phyloP scores from a whole-genome alignment of 306 rosid genomes.

The Boehmeria nivea region DNA sequence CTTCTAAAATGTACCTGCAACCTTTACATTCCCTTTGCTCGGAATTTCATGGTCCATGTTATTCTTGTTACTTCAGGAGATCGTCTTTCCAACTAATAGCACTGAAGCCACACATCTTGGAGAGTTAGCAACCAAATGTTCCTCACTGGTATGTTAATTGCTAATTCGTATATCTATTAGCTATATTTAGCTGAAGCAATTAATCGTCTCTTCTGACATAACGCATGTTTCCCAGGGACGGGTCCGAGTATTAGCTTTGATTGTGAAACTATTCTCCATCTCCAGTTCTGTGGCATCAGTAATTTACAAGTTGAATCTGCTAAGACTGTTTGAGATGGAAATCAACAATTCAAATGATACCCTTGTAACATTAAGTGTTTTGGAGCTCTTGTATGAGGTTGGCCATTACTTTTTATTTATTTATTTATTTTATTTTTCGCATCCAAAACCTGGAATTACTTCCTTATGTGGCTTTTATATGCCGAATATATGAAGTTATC shows the following conservation, averaged over 20 bases:
- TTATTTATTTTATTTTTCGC: too few species aligned
- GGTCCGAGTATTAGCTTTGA: conserved; percentile 75
- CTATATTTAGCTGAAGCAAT: not conserved
- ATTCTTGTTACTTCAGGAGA: conserved; percentile 43
- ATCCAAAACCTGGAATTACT: conserved; percentile 4
- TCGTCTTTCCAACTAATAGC: conserved; percentile 57
- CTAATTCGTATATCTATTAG: not conserved
- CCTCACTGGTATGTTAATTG: conserved; percentile 65
- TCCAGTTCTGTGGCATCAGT: conserved; percentile 64
- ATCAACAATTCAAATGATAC: conserved; percentile 60
- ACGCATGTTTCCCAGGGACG: conserved; percentile 52
- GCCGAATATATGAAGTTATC: conserved; percentile 57
- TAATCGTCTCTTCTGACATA: too few species aligned
- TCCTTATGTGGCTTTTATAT: not conserved
- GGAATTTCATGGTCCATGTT: conserved; percentile 10
- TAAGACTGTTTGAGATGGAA: conserved; percentile 65
- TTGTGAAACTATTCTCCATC: conserved; percentile 80
- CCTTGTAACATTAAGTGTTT: conserved; percentile 68
- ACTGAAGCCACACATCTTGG: conserved; percentile 61
- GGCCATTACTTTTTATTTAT: not conserved
- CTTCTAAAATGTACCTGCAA: conserved; percentile 1
- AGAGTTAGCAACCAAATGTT: conserved; percentile 46
- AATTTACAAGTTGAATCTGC: conserved; percentile 58
- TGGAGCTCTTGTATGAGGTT: conserved; percentile 96
- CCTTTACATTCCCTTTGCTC: not conserved